Conservation (phyloP, 495 filamentous ascomycete genomes). For the Aspergillus diversus region DNA sequence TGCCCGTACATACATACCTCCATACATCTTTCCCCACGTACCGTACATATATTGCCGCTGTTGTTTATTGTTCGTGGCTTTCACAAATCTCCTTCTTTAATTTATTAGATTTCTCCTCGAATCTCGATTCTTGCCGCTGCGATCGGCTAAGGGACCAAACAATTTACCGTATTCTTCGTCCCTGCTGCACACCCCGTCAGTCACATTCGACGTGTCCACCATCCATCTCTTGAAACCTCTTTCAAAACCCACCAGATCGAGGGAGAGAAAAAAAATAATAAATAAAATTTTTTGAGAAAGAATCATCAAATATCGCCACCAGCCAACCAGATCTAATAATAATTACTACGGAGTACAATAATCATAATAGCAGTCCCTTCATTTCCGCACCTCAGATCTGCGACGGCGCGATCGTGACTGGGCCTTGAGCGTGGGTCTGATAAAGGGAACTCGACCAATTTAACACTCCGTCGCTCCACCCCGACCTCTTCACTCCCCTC, state of each 20-base stretch:
- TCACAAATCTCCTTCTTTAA: background rate
- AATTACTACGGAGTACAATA: constrained; percentile 7
- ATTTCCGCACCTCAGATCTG: constrained; percentile 27
- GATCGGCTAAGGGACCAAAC: constrained; percentile 1
- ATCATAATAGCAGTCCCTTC: constrained; percentile 11
- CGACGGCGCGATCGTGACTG: constrained; percentile 34
- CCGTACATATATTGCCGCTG: constrained; percentile 7
- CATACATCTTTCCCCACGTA: constrained; percentile 8
- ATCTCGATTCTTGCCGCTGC: constrained; percentile 3
- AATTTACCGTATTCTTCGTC: background rate
- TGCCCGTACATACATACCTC: constrained; percentile 6
- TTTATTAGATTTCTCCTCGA: constrained; percentile 12
- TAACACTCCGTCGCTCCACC: constrained; percentile 16
- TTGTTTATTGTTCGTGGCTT: background rate
- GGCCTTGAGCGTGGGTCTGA: constrained; percentile 37
- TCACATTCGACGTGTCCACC: constrained; percentile 13
- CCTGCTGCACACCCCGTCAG: constrained; percentile 8
- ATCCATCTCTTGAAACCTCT: constrained; percentile 4
- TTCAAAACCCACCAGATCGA: background rate
- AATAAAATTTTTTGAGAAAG: background rate
- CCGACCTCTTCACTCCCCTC: constrained; percentile 12
- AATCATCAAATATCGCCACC: background rate
- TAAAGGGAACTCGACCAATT: constrained; percentile 27
- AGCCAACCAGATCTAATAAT: background rate
- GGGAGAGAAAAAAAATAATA: background rate